A percentile compares a stretch with the other conserved stretches of the same genome.
phyloP scores from a whole-genome alignment of 1,139 yeast genomes.

The Yamadazyma dendronema region DNA sequence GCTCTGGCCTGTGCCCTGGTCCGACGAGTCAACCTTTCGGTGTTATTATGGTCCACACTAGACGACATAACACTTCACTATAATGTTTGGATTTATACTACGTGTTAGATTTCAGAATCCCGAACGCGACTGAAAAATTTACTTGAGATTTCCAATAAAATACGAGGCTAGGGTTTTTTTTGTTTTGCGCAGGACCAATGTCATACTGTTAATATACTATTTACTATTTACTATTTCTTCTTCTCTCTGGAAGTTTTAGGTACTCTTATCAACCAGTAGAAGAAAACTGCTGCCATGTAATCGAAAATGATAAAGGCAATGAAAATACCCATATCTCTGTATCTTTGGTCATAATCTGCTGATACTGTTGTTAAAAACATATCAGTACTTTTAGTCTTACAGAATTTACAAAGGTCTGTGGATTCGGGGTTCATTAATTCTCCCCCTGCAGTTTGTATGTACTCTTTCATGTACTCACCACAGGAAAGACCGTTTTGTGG shows the following conservation, averaged over 20 bases:
- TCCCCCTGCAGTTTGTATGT: constrained; percentile 23
- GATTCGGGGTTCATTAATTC: constrained; percentile 17
- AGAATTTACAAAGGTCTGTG: constrained; percentile 21
- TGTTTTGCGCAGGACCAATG: not conserved
- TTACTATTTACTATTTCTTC: not conserved
- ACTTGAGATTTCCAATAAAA: not conserved
- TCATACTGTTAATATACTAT: not conserved
- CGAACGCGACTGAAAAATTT: constrained; percentile 1
- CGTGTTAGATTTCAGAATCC: constrained; percentile 20
- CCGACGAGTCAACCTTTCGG: constrained; percentile 13
- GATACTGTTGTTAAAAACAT: constrained; percentile 18
- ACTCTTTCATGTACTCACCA: constrained; percentile 19
- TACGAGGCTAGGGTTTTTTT: not conserved
- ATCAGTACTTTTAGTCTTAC: constrained; percentile 21
- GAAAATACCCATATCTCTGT: constrained; percentile 66
- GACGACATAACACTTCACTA: constrained; percentile 14
- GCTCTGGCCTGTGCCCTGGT: constrained; percentile 15
- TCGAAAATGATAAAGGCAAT: constrained; percentile 27
- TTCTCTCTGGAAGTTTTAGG: constrained; percentile 35
- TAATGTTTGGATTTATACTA: constrained; percentile 12
- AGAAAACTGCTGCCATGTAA: constrained; percentile 25
- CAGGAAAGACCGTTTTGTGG: constrained; percentile 43
- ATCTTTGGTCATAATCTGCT: constrained; percentile 20
- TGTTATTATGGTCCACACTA: constrained; percentile 14
- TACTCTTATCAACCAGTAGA: constrained; percentile 71